Conservation (phyloP, 768 basidiomycete species). For the Mycena galopus region DNA sequence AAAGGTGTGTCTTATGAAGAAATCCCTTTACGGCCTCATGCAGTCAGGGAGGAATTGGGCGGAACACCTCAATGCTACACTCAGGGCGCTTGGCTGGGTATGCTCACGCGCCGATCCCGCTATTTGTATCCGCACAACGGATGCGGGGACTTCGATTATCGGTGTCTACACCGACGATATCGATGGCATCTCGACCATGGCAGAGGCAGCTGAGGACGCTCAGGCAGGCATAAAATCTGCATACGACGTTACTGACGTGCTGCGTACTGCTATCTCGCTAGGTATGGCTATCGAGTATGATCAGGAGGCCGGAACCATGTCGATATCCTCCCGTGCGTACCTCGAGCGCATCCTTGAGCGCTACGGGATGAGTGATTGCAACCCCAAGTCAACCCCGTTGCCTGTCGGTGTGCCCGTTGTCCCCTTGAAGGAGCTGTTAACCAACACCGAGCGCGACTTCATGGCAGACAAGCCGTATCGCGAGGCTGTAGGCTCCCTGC, state of each 20-base stretch:
- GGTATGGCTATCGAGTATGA: constrained; percentile 10
- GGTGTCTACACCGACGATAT: no score
- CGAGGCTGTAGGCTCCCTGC: constrained; percentile 39
- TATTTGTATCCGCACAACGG: no score
- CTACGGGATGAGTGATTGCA: constrained; percentile 22
- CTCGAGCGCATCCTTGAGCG: not conserved
- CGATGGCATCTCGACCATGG: no score
- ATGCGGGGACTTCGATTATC: no score
- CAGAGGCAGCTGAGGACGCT: no score
- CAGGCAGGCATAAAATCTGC: constrained; percentile 12
- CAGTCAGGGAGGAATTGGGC: no score
- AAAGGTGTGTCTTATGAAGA: no score
- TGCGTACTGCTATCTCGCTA: constrained; percentile 38
- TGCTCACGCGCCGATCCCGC: no score
- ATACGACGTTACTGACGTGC: constrained; percentile 37
- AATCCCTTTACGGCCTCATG: no score
- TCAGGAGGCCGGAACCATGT: constrained; percentile 20
- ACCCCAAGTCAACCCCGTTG: constrained; percentile 44
- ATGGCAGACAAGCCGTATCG: constrained; percentile 45
- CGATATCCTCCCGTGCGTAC: constrained; percentile 29
- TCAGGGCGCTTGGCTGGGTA: no score
- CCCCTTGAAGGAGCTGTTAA: constrained; percentile 31
- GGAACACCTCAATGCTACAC: no score
- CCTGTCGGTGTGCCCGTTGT: constrained; percentile 28
- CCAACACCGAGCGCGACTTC: not conserved